Evolutionary conservation across 495 filamentous ascomycete genomes (phyloP), one percentile per base, ranked within the genome.

Genomic region (Entonaema liquescens): DNA sequence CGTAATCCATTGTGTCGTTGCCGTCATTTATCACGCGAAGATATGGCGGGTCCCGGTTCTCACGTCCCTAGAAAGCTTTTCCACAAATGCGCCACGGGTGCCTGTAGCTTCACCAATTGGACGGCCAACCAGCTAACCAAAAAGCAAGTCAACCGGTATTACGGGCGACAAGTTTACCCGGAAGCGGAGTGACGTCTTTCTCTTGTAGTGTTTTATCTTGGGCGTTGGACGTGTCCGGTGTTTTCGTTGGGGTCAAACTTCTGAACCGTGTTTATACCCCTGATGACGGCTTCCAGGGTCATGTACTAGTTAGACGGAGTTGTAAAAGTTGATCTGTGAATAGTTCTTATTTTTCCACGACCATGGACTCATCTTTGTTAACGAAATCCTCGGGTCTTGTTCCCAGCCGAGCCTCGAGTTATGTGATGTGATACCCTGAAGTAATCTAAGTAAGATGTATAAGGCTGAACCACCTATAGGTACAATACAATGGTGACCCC

Each of bases 401-500:
- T 56, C 47, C 44, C 15, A 55, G 54, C 63, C 54, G 31, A 26
- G 42, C 38, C 60, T 58, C 28, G 28, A 72, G 60, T 58, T 73
- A 73, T 59, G 49, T 62, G 70, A 62, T 52, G 31, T 33, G 31
- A 54, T 68, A 66, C 65, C 70, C 64, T 72, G 65, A 67, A 68
- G 56, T 63, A 73, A 56, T 56, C 49, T 61, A 65, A 55, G 61
- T 44, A 52, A 33, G 49, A 61, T 59, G 33, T 38, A 66, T 36
- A 60, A 33, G 47, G 42, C 55, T 56, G 33, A 33, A 44, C 54
- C 49, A 61, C 65, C 70, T 68, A 68, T 47, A 68, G 36, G 50
- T 73, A 73, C 35, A 68, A 49, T 73, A 73, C 64, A 70, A 62
- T 57, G 28, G 56, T 56, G 33, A 53, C 6, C 23, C 61, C 58